phyloP scores from a whole-genome alignment of 2,329 filamentous ascomycete genomes.

The Microdochium nivale region DNA sequence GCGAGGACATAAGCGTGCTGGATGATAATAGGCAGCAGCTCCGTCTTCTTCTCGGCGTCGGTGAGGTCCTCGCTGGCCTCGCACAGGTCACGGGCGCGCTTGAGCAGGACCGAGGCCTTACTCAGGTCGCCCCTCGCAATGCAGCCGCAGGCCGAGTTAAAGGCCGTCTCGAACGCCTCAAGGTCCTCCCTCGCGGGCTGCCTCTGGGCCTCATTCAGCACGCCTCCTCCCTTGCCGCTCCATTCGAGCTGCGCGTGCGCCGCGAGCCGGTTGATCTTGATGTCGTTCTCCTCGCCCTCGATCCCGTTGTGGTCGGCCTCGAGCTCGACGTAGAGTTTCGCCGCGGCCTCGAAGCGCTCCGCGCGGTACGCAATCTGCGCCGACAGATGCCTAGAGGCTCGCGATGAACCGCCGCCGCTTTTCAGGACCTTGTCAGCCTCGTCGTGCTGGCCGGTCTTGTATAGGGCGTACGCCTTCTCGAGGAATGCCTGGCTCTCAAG shows the following conservation, averaged over 20 bases:
- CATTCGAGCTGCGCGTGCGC: conserved; percentile 66
- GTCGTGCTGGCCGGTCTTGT: conserved; percentile 64
- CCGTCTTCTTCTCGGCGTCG: conserved; percentile 65
- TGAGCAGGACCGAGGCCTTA: conserved; percentile 58
- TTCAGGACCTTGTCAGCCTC: conserved; percentile 25
- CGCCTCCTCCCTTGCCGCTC: conserved; percentile 45
- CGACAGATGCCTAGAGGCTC: conserved; percentile 41
- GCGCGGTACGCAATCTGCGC: conserved; percentile 66
- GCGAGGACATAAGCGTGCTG: conserved; percentile 69
- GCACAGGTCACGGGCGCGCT: conserved; percentile 62
- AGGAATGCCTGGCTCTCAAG: conserved; percentile 54
- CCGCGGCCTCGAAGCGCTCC: conserved; percentile 63
- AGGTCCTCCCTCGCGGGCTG: conserved; percentile 51
- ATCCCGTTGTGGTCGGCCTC: conserved; percentile 30
- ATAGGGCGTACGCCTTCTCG: conserved; percentile 75
- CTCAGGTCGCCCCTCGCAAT: conserved; percentile 61
- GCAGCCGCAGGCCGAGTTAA: conserved; percentile 68
- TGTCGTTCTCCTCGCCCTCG: conserved; percentile 60
- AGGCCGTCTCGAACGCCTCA: conserved; percentile 73
- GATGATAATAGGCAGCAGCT: conserved; percentile 66
- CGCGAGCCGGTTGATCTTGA: conserved; percentile 69
- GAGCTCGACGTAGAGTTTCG: conserved; percentile 54
- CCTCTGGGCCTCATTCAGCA: conserved; percentile 39
- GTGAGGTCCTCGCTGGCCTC: conserved; percentile 63
- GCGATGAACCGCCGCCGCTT: conserved; percentile 6